Conservation (phyloP, 2,329 filamentous ascomycete genomes). For the Penicillium verrucosum region DNA sequence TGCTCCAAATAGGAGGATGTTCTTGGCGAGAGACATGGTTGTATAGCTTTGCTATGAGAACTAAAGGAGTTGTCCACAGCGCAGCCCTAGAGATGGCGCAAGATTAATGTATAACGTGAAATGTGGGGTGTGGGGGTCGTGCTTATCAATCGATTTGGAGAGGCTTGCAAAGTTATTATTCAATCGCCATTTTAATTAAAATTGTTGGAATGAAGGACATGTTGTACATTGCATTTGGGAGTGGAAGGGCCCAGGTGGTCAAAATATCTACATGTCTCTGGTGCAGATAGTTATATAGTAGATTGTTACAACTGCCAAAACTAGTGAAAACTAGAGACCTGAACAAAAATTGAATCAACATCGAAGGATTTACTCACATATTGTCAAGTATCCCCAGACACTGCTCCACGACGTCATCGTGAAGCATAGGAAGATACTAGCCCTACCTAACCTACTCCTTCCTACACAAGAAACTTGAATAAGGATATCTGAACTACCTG, state of each 20-base stretch:
- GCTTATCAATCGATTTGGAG: constrained; percentile 4
- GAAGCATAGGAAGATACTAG: neutral
- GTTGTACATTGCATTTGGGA: neutral
- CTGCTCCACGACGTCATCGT: accelerated
- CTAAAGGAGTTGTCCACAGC: neutral
- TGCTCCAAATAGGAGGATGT: constrained; percentile 53
- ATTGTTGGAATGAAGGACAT: neutral
- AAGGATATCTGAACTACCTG: neutral
- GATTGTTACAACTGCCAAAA: neutral
- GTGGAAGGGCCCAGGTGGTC: neutral
- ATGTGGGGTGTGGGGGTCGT: constrained; percentile 6
- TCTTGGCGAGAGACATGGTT: constrained; percentile 25
- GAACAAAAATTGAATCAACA: neutral
- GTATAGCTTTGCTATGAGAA: neutral
- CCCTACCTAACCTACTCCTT: neutral
- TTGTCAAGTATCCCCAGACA: too few relatives aligned
- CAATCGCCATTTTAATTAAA: neutral
- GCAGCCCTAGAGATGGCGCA: neutral
- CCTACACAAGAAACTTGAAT: neutral
- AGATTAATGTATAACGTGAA: neutral
- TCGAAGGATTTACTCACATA: neutral
- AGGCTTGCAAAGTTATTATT: neutral
- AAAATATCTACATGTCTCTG: neutral
- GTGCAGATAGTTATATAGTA: too few relatives aligned
- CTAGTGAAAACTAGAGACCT: neutral